Conservation (phyloP, 2,329 filamentous ascomycete species). For the Colletotrichum scovillei region DNA sequence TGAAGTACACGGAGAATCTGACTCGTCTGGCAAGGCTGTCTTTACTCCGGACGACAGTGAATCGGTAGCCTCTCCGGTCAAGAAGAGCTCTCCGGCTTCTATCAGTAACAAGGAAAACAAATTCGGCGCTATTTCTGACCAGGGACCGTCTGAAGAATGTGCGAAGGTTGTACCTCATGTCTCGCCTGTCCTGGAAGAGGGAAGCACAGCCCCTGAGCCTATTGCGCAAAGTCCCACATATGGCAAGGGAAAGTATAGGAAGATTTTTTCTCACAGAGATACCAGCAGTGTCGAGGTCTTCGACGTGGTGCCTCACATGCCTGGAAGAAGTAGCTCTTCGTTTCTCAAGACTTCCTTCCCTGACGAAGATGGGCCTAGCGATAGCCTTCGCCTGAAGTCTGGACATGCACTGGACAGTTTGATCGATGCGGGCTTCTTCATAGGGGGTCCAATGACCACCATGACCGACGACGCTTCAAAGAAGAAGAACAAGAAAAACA, state of each 20-base stretch:
- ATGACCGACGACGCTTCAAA: neutral
- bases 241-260: constrained; percentile 8
- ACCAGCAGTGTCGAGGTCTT: neutral
- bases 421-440: neutral
- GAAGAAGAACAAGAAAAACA: constrained; percentile 39
- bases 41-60: neutral
- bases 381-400: neutral
- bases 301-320: neutral
- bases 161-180: neutral
- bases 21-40: neutral
- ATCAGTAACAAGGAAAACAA: neutral
- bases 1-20: neutral
- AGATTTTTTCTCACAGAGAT: neutral
- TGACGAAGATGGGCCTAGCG: neutral
- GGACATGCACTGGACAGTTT: neutral
- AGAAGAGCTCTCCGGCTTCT: neutral
- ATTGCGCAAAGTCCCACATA: neutral
- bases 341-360: too few relatives aligned
- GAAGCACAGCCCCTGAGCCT: neutral
- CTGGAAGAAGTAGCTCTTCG: neutral
- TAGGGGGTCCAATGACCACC: neutral
- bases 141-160: neutral
- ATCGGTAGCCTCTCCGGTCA: neutral
- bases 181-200: neutral
- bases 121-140: neutral